Evolutionary conservation across 2,329 filamentous ascomycete genomes (phyloP), one percentile per base, ranked within the genome.

Genomic region (Dendryphion nanum): DNA sequence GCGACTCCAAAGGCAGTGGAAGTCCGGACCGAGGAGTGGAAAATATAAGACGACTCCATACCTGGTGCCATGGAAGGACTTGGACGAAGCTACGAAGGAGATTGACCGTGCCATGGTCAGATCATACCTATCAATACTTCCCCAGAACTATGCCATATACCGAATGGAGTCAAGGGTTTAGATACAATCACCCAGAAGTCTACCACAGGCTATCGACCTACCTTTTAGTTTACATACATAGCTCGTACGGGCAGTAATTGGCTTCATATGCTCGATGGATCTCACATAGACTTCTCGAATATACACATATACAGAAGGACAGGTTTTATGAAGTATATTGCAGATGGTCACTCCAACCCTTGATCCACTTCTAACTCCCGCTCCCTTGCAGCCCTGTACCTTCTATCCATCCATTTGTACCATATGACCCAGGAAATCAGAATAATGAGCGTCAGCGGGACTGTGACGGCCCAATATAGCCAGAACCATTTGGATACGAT

Each of bases 91-190:
- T 31, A 61, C 57, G 58, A 57, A 54, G 36, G 57, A 61, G 35
- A 57, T 64, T 3, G 61, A 64, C 53, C 45, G 57, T 2, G 61
- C 63, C 5, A 64, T 63, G 59, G 61, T 64, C 7, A 35, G 33
- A 5, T 35, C 33, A 6, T 35, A 35, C 24, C 33, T 20, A 14
- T 20, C 18, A n/a, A 26, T 35, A 12, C 21, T 35, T 17, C 33
- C 33, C 12, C 17, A 35, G 6, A 35, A 26, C 21, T 35, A 35
- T 35, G 33, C 33, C 6, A 35, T 35, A 18, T 35, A 35, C 16
- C 17, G 19, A n/a, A 35, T 35, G 33, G 33, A 20, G 13, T 21
- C 17, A 24, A 23, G 13, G 20, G 18, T 17, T 6, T 35, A 26
- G 19, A 35, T 26, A 26, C 23, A 26, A 26, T 26, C n/a, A 10